Base-by-base conservation (phyloP, 2,329 filamentous ascomycete species). In the Plenodomus lindquistii region DNA sequence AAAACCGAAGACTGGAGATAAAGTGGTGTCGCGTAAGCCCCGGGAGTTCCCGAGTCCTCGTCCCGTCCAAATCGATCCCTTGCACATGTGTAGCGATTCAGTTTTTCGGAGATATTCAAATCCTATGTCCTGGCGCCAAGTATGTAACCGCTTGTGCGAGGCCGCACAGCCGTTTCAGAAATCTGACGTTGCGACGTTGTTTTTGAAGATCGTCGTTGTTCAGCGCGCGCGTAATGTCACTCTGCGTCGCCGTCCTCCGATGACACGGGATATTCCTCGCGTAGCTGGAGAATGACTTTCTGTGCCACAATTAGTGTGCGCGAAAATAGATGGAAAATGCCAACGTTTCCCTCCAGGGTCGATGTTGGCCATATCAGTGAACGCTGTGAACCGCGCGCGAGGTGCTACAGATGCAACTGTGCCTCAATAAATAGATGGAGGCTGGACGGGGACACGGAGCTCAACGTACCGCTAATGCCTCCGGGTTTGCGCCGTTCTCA, bases 401-500 rank as follows among this genome's bases (percentile, higher is more conserved):
- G 40, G 42, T 29, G 42, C 22, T 48, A 41, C 22, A 40, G 46
- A 50, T 44, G 47, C 40, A 48, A 21, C 41, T 54, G 41, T 51
- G 50, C 50, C 46, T 40, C 48, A 45, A 20, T 35, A 36, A 34
- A 36, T 24, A 21, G 18, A n/a, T 40, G 16, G 29, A 24, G 34
- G 22, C 22, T 24, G 22, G 5, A 10, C 22, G 22, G 22, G 10
- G 22, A 24, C 22, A 24, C 5, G 22, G 10, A 4, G 3, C 13
- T 20, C 17, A 54, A 77, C 90, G 67, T 81, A 97, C 94, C 19
- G 93, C 92, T 24, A 99, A 79, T 1, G 93, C 94, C 71, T 97
- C 93, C 0, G 94, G 94, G 68, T 96, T 96, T 22, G 97, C 91
- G 13, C 94, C 94, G 67, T 96, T 96, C 75, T 99, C 94, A 62